Percentiles rank a stretch among this genome's conserved stretches.
These are phyloP conservation scores for Penicillium tannophilum DNA, from an alignment of 495 filamentous ascomycete genomes.

Conservation along the genomic window DNA sequence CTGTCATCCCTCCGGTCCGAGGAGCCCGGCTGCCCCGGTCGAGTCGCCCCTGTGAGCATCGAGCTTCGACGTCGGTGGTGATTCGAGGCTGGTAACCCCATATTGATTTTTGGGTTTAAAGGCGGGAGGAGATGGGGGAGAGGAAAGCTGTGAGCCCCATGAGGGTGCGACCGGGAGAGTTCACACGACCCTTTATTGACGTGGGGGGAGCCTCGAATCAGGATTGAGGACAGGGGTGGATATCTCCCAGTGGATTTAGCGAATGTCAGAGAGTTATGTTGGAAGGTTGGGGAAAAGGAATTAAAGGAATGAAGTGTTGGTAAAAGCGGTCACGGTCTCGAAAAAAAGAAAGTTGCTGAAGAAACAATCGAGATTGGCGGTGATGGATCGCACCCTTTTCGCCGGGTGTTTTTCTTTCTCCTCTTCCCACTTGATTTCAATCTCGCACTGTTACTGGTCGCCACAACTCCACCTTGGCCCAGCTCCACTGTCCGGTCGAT, in stretches of 20 bases:
- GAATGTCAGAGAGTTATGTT: conserved; percentile 3
- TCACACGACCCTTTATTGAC: conserved; percentile 23
- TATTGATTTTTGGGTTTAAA: conserved; percentile 21
- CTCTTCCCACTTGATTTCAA: conserved; percentile 1
- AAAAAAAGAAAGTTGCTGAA: conserved; percentile 11
- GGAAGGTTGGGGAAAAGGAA: conserved; percentile 9
- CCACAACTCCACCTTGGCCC: conserved; percentile 17
- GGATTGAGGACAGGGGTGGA: neutral
- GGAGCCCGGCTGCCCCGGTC: conserved; percentile 41
- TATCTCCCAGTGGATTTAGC: conserved; percentile 1
- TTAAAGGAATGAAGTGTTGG: conserved; percentile 11
- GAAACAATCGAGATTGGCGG: conserved; percentile 8
- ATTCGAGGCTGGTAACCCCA: conserved; percentile 38
- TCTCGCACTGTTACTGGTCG: conserved; percentile 17
- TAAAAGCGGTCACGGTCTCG: conserved; percentile 17
- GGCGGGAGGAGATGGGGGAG: conserved; percentile 12
- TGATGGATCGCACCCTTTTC: conserved; percentile 1
- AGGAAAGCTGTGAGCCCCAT: conserved; percentile 24
- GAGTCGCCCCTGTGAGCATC: conserved; percentile 47
- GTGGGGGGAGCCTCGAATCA: conserved; percentile 9
- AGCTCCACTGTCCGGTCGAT: conserved; percentile 33
- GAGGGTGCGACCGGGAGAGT: conserved; percentile 29
- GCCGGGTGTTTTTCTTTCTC: conserved; percentile 8
- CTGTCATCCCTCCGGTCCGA: conserved; percentile 51
- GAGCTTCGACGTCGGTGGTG: conserved; percentile 65